Evolutionary conservation across 345 rosid genomes (phyloP).

Genomic region (Salix brachista): DNA sequence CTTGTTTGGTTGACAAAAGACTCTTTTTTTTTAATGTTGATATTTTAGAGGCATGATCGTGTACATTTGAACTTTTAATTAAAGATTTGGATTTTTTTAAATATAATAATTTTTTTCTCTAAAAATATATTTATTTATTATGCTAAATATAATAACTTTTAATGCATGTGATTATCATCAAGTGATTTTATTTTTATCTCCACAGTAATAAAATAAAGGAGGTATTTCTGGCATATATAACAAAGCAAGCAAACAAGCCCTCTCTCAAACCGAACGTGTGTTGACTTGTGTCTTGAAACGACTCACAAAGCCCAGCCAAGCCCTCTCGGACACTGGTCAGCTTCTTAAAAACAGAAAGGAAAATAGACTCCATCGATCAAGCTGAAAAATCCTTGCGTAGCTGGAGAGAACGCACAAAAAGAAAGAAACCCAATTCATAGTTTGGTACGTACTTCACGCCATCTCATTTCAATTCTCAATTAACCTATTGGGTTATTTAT

Average conservation of each 20-base stretch:
- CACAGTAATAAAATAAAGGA: too few relatives aligned
- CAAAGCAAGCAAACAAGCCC: neutral
- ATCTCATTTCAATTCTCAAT: constrained; percentile 2
- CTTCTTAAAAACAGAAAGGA: neutral
- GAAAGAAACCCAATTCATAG: constrained; percentile 8
- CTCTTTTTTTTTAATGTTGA: too few relatives aligned
- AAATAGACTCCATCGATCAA: constrained; percentile 4
- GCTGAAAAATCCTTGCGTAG: neutral
- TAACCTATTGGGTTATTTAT: neutral
- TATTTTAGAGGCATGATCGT: neutral
- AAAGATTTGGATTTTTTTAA: too few relatives aligned
- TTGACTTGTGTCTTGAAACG: neutral
- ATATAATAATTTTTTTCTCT: too few relatives aligned
- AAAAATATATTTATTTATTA: too few relatives aligned
- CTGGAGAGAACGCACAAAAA: neutral
- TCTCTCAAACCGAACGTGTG: neutral
- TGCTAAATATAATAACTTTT: too few relatives aligned
- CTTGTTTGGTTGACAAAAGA: too few relatives aligned
- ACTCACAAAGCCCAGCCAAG: neutral
- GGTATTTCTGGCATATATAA: too few relatives aligned
- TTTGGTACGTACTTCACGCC: constrained; percentile 10
- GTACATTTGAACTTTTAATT: neutral
- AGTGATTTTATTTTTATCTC: too few relatives aligned
- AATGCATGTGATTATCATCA: too few relatives aligned
- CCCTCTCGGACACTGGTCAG: neutral